phyloP scores from a whole-genome alignment of 2,329 filamentous ascomycete species.

The Ascochyta clinopodiicola region DNA sequence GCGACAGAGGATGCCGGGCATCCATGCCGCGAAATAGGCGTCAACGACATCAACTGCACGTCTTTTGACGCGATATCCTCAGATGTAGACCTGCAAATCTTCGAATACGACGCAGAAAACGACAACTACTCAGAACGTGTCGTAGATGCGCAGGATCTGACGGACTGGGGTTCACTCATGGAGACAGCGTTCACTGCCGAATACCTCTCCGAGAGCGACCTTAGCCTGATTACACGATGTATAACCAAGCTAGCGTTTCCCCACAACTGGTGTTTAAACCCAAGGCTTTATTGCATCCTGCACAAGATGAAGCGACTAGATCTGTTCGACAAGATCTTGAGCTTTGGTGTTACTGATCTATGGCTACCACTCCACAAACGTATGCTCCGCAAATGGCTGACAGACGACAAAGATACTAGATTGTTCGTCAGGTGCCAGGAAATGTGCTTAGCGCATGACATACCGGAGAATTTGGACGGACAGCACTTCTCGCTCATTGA shows the following conservation, averaged over 20 bases:
- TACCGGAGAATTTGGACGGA: not conserved
- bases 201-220: no score
- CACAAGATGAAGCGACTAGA: not conserved
- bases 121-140: no score
- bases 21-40: no score
- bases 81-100: no score
- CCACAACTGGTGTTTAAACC: not conserved
- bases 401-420: not conserved
- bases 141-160: no score
- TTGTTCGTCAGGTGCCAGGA: not conserved
- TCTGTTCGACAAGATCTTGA: not conserved
- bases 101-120: no score
- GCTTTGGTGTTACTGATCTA: not conserved
- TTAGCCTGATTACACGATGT: not conserved
- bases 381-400: not conserved
- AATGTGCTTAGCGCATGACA: not conserved
- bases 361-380: conserved; percentile 4
- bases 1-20: no score
- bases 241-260: not conserved
- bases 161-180: no score
- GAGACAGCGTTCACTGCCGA: no score
- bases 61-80: no score
- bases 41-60: no score
- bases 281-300: not conserved
- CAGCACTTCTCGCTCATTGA: not conserved